These are phyloP conservation scores for Striga hermonthica DNA, from an alignment of 305 asterid species.

Conservation along the genomic window DNA sequence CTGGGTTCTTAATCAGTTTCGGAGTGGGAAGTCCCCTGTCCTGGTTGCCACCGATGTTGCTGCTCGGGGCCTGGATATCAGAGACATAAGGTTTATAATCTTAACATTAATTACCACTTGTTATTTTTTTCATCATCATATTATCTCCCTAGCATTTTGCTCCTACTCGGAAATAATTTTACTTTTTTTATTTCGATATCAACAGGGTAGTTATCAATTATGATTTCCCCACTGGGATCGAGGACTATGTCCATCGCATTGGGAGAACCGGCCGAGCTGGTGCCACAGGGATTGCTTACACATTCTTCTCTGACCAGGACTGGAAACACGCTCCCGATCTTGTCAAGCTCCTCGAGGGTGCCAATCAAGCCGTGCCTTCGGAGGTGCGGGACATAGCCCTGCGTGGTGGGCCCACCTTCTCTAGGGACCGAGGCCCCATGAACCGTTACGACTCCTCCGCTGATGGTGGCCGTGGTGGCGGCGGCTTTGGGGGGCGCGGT, in stretches of 20 bases:
- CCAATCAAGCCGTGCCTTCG: slow-evolving; percentile 89
- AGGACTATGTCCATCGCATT: slow-evolving; percentile 96
- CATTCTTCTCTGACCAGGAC: slow-evolving; percentile 95
- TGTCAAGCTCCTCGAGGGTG: slow-evolving; percentile 82
- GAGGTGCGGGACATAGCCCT: slow-evolving; percentile 77
- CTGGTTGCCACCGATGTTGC: slow-evolving; percentile 99
- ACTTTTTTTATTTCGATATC: slow-evolving; percentile 15
- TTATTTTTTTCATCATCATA: no score
- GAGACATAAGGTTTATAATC: slow-evolving; percentile 65
- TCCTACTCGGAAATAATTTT: neutral
- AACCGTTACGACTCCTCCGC: slow-evolving; percentile 68
- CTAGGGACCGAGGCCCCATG: slow-evolving; percentile 66
- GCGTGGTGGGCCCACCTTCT: slow-evolving; percentile 69
- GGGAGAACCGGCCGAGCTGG: slow-evolving; percentile 99
- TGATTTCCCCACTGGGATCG: slow-evolving; percentile 90
- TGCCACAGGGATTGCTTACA: slow-evolving; percentile 81
- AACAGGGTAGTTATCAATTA: slow-evolving; percentile 86
- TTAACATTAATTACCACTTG: neutral
- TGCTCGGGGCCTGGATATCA: slow-evolving; percentile 92
- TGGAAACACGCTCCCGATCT: slow-evolving; percentile 91
- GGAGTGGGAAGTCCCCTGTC: slow-evolving; percentile 74
- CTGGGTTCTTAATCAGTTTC: slow-evolving; percentile 90
- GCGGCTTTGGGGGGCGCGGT: slow-evolving; percentile 29
- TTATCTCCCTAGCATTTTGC: no score
- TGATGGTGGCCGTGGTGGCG: no score